Base-by-base conservation (phyloP, 202 grass and related monocot species). In the Elaeis oleifera region DNA sequence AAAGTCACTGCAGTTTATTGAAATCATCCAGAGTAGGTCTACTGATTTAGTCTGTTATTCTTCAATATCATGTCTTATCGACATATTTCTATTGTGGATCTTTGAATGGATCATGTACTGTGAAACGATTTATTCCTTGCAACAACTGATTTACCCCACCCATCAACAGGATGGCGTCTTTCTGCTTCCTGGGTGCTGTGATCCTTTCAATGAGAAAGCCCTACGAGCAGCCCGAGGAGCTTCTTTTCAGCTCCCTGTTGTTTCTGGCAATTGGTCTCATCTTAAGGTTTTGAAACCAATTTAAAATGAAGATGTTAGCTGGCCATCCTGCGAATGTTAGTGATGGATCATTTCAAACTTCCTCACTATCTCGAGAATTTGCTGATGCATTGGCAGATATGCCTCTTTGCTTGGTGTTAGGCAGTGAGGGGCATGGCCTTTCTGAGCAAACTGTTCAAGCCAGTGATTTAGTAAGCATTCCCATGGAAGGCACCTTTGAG, bases 141-240 rank as follows among this genome's bases (percentile, higher is more conserved):
- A 49, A 5, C 18, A 6, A 44, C 20, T 65, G 23, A 39, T 28
- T 68, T 63, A 6, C 25, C 49, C 18, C 18, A 56, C 63, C 56
- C 36, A 49, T 51, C 22, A 71, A 74, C 84, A 91, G 92, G 84
- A 91, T 81, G 92, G 84, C 28, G 70, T 85, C 23, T 97, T 86
- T 79, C 84, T 97, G 75, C 87, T 97, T 72, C 84, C 81, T 25
- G 68, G 64, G 81, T 97, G 88, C 50, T 97, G 88, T 74, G 88
- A 97, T 62, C 92, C 92, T 63, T 97, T 97, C 67, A 89, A 97
- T 72, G 88, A 97, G 67, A 97, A 97, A 71, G 92, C 82, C 66
- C 71, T 97, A 22, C 76, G 84, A 84, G 84, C 92, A 68, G 84
- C 92, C 54, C 84, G 92, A 56, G 88, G 92, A 68, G 79, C 88